Evolutionary conservation across 306 rosid species (phyloP).

Genomic region (Trichosanthes truncata): DNA sequence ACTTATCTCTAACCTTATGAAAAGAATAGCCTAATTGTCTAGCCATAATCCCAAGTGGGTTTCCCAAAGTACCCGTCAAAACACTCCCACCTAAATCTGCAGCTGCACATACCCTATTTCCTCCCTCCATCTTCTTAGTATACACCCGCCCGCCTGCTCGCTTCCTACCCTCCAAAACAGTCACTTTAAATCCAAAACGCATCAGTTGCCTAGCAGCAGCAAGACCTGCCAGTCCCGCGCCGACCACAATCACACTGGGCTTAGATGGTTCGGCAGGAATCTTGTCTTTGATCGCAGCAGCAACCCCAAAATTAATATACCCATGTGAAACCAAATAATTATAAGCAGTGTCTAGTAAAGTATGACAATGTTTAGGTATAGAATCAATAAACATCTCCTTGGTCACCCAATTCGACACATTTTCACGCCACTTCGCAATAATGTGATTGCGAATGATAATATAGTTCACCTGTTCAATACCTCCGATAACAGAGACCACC

Average conservation of each 20-base stretch:
- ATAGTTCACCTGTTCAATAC: slow-evolving; percentile 90
- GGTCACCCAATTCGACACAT: slow-evolving; percentile 61
- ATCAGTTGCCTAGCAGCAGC: slow-evolving; percentile 86
- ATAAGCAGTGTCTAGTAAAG: slow-evolving; percentile 63
- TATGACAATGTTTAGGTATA: slow-evolving; percentile 51
- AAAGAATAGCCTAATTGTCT: slow-evolving; percentile 64
- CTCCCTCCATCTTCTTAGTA: slow-evolving; percentile 93
- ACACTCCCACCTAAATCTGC: slow-evolving; percentile 99
- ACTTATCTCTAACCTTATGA: slow-evolving; percentile 88
- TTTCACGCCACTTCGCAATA: slow-evolving; percentile 93
- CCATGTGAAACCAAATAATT: slow-evolving; percentile 69
- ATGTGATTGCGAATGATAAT: slow-evolving; percentile 83
- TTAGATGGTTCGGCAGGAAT: slow-evolving; percentile 44
- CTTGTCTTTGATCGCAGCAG: slow-evolving; percentile 50
- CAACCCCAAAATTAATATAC: slow-evolving; percentile 75
- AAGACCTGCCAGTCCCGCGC: slow-evolving; percentile 85
- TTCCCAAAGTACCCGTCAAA: slow-evolving; percentile 85
- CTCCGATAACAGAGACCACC: slow-evolving; percentile 62
- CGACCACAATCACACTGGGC: slow-evolving; percentile 51
- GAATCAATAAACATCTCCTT: slow-evolving; percentile 56
- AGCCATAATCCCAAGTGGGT: slow-evolving; percentile 87
- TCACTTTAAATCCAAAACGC: slow-evolving; percentile 85
- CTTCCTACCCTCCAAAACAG: slow-evolving; percentile 78
- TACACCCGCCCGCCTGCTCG: slow-evolving; percentile 83
- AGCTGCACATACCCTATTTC: slow-evolving; percentile 68